Percentiles rank a stretch among this genome's conserved stretches.
These are phyloP conservation scores for Sequoiadendron giganteum DNA, from an alignment of 75 land plant genomes.

Conservation along the genomic window DNA sequence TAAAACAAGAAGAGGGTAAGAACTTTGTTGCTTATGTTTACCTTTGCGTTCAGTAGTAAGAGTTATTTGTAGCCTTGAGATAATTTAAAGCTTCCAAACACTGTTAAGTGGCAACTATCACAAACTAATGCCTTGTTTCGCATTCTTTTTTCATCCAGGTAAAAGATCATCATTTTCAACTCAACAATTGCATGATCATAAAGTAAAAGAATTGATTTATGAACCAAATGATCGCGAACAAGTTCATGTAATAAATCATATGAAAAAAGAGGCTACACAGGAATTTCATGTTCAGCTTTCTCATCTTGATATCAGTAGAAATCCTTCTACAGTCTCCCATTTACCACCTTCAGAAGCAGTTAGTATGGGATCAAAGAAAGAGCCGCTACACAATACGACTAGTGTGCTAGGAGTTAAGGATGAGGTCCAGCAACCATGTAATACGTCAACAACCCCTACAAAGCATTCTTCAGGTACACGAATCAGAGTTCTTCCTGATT, in stretches of 20 bases:
- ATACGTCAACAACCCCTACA: background rate
- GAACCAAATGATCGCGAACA: background rate
- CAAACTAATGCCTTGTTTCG: background rate
- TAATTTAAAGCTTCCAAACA: background rate
- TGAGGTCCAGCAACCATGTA: background rate
- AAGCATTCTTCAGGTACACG: constrained; percentile 1
- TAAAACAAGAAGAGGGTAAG: background rate
- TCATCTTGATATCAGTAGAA: background rate
- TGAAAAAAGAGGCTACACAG: background rate
- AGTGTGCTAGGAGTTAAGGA: background rate
- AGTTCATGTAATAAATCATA: background rate
- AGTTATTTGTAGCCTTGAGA: background rate
- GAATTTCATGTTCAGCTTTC: background rate
- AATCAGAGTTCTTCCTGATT: background rate
- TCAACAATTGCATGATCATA: background rate
- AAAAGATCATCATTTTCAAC: background rate
- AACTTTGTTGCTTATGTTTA: background rate
- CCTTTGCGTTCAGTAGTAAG: background rate
- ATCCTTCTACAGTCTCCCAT: background rate
- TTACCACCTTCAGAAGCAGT: background rate
- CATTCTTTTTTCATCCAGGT: background rate
- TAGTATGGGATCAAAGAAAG: background rate
- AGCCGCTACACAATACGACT: background rate
- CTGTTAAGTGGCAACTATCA: background rate
- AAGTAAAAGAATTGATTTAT: background rate